phyloP scores from a whole-genome alignment of 371 early-diverging fungal species.

The Rhizomucor miehei region DNA sequence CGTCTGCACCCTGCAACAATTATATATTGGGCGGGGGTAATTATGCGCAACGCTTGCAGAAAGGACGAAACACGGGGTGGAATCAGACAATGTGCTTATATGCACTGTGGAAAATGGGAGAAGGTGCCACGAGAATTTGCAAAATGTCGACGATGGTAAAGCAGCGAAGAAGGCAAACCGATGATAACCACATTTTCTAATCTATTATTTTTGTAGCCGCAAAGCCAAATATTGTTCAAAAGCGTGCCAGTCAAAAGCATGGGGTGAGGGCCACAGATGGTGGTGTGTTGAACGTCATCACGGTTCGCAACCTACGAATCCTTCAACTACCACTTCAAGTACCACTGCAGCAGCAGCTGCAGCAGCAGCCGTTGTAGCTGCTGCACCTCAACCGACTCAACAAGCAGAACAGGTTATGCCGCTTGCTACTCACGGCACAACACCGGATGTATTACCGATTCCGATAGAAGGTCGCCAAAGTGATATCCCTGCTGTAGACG shows the following conservation, averaged over 20 bases:
- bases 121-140: conserved; percentile 68
- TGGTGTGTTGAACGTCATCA: conserved; percentile 69
- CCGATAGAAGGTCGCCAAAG: conserved; percentile 16
- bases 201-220: conserved; percentile 25
- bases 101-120: conserved; percentile 75
- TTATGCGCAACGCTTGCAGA: conserved; percentile 79
- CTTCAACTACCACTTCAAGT: conserved; percentile 12
- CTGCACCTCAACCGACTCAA: conserved; percentile 15
- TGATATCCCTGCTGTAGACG: conserved; percentile 3
- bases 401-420: conserved; percentile 17
- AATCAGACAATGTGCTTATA: conserved; percentile 71
- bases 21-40: conserved; percentile 73
- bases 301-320: conserved; percentile 19
- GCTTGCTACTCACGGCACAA: conserved; percentile 14
- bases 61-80: conserved; percentile 70
- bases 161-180: not conserved
- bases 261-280: conserved; percentile 74
- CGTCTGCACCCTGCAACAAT: conserved; percentile 62
- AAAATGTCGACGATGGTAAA: conserved; percentile 72
- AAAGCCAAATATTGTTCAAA: conserved; percentile 79
- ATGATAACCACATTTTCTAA: not conserved
- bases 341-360: conserved; percentile 15
- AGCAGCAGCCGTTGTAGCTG: conserved; percentile 12
- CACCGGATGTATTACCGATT: conserved; percentile 15
- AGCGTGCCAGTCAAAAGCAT: conserved; percentile 69